Percentiles rank a stretch among this genome's conserved stretches.
Evolutionary conservation across 768 basidiomycete genomes (phyloP).

Genomic region (Stropharia rugosoannulata): DNA sequence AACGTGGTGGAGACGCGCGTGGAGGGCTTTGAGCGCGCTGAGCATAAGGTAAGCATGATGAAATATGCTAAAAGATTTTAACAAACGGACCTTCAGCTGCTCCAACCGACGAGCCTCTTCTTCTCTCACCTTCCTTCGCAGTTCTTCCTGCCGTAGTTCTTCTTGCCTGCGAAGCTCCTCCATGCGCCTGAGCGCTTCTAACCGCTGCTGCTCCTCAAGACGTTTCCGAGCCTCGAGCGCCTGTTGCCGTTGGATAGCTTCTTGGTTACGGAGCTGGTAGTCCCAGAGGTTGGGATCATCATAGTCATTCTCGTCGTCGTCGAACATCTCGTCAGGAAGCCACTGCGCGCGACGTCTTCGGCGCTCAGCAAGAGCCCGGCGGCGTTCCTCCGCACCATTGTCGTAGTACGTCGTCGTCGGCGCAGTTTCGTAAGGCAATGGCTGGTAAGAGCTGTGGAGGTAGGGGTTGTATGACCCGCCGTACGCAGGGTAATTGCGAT

Average conservation of each 20-base stretch:
- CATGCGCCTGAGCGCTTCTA: slow-evolving; percentile 4
- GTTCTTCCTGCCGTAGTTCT: slow-evolving; percentile 9
- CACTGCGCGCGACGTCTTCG: slow-evolving; percentile 37
- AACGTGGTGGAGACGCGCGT: background rate
- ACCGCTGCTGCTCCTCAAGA: background rate
- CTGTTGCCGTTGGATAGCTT: background rate
- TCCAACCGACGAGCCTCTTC: slow-evolving; percentile 4
- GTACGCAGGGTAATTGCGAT: slow-evolving; percentile 14
- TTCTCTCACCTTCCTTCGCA: slow-evolving; percentile 12
- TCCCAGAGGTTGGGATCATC: slow-evolving; percentile 6
- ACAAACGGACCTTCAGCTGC: slow-evolving; percentile 15
- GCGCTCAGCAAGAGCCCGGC: slow-evolving; percentile 30
- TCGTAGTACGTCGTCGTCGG: slow-evolving; percentile 15
- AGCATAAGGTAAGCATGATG: background rate
- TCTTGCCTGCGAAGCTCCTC: slow-evolving; percentile 18
- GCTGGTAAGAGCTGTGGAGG: slow-evolving; percentile 21
- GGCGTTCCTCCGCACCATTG: slow-evolving; percentile 18
- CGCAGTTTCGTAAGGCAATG: slow-evolving; percentile 6
- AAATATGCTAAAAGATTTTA: background rate
- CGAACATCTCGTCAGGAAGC: slow-evolving; percentile 38
- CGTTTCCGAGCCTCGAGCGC: background rate
- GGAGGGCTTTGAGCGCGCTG: slow-evolving; percentile 1
- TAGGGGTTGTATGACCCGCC: slow-evolving; percentile 26
- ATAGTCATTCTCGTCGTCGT: slow-evolving; percentile 28
- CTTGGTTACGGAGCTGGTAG: background rate